phyloP scores from a whole-genome alignment of 2,329 filamentous ascomycete species.

The Ophiognomonia clavigignenti-juglandacearum region DNA sequence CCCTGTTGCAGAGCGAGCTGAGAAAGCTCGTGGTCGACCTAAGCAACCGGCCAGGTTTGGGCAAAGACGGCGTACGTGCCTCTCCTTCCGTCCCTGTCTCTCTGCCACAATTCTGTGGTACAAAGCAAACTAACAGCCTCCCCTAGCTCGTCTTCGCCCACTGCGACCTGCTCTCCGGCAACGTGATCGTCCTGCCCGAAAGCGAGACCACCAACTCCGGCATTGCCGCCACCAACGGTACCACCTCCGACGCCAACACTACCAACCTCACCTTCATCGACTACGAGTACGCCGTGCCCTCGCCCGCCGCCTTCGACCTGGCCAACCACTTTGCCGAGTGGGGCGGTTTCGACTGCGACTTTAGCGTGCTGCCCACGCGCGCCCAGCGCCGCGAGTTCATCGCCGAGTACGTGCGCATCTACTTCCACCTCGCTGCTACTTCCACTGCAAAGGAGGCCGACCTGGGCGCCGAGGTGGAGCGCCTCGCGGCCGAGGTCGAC shows the following conservation, averaged over 20 bases:
- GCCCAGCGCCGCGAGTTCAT: constrained; percentile 77
- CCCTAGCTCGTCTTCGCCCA: constrained; percentile 81
- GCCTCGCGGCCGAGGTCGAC: constrained; percentile 77
- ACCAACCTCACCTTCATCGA: constrained; percentile 87
- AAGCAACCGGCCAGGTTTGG: constrained; percentile 72
- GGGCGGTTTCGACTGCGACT: constrained; percentile 95
- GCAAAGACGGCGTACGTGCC: constrained; percentile 67
- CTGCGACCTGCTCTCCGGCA: constrained; percentile 93
- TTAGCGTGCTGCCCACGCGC: constrained; percentile 72
- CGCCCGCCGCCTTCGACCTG: constrained; percentile 91
- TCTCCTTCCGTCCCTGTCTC: not conserved
- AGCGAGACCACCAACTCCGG: constrained; percentile 17
- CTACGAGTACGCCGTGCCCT: constrained; percentile 95
- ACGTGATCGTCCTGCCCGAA: constrained; percentile 77
- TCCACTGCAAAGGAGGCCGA: constrained; percentile 33
- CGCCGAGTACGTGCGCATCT: constrained; percentile 73
- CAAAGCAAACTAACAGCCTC: not conserved
- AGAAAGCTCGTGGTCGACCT: constrained; percentile 64
- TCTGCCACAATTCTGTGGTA: not conserved
- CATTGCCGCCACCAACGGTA: constrained; percentile 25
- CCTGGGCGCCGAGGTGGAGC: constrained; percentile 58
- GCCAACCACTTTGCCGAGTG: constrained; percentile 98
- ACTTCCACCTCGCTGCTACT: constrained; percentile 48
- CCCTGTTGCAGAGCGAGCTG: constrained; percentile 69
- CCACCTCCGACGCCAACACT: constrained; percentile 29